Conservation (phyloP, 2,329 filamentous ascomycete genomes). For the Cyphellophora europaea region DNA sequence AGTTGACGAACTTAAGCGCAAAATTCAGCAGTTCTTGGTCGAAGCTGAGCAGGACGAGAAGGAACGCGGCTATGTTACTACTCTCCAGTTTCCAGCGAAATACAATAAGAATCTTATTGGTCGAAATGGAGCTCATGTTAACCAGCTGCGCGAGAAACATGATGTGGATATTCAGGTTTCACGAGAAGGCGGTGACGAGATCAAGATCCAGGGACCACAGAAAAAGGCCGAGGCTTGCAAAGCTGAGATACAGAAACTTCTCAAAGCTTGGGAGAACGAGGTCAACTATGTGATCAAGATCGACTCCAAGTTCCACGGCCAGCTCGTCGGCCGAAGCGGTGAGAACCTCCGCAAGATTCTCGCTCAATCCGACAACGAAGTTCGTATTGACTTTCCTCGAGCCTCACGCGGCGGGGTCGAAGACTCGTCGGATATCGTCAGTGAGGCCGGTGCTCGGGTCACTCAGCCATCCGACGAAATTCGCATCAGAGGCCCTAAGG, state of each 20-base stretch:
- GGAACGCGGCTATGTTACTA: conserved; percentile 76
- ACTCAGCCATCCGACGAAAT: conserved; percentile 83
- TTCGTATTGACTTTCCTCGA: conserved; percentile 92
- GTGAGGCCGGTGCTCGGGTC: conserved; percentile 52
- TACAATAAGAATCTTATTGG: conserved; percentile 78
- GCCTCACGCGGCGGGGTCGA: conserved; percentile 44
- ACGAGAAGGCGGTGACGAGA: conserved; percentile 66
- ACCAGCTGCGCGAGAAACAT: conserved; percentile 58
- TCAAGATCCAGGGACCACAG: conserved; percentile 91
- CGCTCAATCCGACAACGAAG: conserved; percentile 65
- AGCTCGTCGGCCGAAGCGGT: conserved; percentile 83
- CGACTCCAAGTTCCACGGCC: conserved; percentile 85
- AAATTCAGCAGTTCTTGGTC: conserved; percentile 69
- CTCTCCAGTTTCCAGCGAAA: conserved; percentile 91
- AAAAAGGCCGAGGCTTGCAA: conserved; percentile 86
- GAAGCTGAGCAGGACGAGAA: conserved; percentile 89
- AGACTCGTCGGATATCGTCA: conserved; percentile 63
- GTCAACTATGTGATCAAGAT: conserved; percentile 80
- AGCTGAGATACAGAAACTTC: conserved; percentile 67
- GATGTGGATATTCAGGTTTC: conserved; percentile 73
- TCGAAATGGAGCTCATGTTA: conserved; percentile 58
- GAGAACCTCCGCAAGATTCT: conserved; percentile 86
- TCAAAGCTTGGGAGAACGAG: conserved; percentile 82
- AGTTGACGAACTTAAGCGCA: conserved; percentile 62
- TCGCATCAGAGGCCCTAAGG: conserved; percentile 80